phyloP scores from a whole-genome alignment of 306 rosid genomes.

The Acacia confusa region DNA sequence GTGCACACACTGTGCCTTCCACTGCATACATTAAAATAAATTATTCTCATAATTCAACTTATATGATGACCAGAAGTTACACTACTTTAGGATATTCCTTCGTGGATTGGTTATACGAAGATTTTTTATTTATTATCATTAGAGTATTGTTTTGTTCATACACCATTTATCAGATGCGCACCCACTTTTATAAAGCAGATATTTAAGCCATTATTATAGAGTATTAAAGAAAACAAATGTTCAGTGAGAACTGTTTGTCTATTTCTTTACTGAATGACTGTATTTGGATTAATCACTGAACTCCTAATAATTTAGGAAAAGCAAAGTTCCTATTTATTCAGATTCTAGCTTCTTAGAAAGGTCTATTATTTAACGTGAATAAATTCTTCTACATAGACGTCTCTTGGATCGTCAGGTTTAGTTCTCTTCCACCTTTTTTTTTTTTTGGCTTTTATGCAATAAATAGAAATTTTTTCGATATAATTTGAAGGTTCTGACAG shows the following conservation, averaged over 20 bases:
- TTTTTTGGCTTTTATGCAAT: neutral
- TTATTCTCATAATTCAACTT: neutral
- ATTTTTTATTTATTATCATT: neutral
- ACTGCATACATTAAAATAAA: constrained; percentile 19
- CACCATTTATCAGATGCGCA: neutral
- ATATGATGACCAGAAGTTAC: neutral
- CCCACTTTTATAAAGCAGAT: neutral
- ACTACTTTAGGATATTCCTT: neutral
- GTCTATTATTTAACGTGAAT: neutral
- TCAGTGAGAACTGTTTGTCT: neutral
- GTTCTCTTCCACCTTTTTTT: neutral
- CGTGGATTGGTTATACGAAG: neutral
- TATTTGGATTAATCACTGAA: neutral
- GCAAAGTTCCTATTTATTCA: neutral
- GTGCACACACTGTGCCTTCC: constrained; percentile 39
- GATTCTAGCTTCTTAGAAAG: neutral
- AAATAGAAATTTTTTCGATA: neutral
- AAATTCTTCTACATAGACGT: neutral
- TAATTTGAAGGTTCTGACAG: neutral
- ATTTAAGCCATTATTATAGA: too few species aligned
- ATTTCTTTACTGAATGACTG: neutral
- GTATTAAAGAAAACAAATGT: neutral
- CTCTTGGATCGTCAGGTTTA: neutral
- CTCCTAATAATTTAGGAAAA: neutral
- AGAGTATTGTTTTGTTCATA: neutral